phyloP scores from a whole-genome alignment of 1,284 basidiomycete genomes.

The Fomitiporia mediterranea region DNA sequence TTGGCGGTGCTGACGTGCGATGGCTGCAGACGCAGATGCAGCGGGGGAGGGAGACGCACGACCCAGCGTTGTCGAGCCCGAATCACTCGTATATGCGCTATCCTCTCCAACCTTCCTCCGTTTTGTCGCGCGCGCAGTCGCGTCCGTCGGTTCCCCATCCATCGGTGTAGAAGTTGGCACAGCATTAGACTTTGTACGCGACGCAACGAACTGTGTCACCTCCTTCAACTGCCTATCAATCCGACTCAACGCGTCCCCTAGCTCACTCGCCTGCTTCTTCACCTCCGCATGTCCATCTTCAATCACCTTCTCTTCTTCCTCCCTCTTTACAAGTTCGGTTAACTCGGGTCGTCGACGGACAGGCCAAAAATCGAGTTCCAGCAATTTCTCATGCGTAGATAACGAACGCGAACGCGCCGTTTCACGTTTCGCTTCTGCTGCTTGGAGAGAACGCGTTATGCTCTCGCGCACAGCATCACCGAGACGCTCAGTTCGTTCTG shows the following conservation, averaged over 20 bases:
- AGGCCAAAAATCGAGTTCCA: constrained; percentile 39
- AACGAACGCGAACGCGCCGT: constrained; percentile 30
- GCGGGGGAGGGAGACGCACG: background rate
- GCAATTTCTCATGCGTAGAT: constrained; percentile 27
- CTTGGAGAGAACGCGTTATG: background rate
- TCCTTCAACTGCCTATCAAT: constrained; percentile 12
- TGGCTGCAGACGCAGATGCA: background rate
- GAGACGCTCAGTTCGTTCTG: background rate
- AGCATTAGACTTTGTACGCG: constrained; percentile 15
- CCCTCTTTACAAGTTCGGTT: constrained; percentile 4
- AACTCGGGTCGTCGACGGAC: constrained; percentile 25
- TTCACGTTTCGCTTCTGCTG: constrained; percentile 23
- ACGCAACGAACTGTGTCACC: constrained; percentile 20
- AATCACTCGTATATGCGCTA: constrained; percentile 6
- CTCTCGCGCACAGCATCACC: background rate
- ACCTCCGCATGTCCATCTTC: constrained; percentile 28
- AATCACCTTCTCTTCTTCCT: background rate
- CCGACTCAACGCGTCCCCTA: constrained; percentile 23
- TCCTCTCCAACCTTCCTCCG: constrained; percentile 15
- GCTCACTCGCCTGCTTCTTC: constrained; percentile 24
- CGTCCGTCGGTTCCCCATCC: constrained; percentile 12
- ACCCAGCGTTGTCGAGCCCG: background rate
- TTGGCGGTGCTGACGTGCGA: constrained; percentile 24
- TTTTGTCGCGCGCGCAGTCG: constrained; percentile 4
- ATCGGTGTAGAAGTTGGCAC: background rate